A percentile compares a stretch with the other conserved stretches of the same genome.
phyloP scores from a whole-genome alignment of 202 grass and related monocot species.

The Bolboschoenoplectus hybrid region DNA sequence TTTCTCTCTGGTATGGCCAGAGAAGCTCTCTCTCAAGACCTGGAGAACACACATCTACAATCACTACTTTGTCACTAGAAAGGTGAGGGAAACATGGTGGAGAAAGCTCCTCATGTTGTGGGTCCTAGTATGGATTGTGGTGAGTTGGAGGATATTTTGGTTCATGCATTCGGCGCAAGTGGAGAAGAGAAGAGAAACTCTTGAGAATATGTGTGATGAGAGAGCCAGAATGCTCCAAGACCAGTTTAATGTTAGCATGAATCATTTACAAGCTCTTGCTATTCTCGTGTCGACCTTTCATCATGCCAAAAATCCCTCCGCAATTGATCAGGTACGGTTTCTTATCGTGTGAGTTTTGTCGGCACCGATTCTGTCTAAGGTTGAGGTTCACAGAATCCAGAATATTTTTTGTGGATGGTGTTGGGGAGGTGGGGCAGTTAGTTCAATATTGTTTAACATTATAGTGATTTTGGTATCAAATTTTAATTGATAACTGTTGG shows the following conservation, averaged over 20 bases:
- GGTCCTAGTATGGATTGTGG: slow-evolving; percentile 42
- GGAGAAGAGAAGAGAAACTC: slow-evolving; percentile 65
- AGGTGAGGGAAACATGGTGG: slow-evolving; percentile 44
- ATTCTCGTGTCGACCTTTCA: slow-evolving; percentile 96
- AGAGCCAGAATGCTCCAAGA: slow-evolving; percentile 96
- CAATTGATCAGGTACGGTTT: slow-evolving; percentile 73
- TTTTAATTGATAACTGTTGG: not conserved
- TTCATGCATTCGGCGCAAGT: slow-evolving; percentile 42
- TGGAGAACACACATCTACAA: slow-evolving; percentile 48
- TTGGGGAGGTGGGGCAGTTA: not conserved
- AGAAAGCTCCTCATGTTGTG: slow-evolving; percentile 52
- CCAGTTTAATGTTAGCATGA: slow-evolving; percentile 99
- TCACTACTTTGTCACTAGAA: slow-evolving; percentile 45
- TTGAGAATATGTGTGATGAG: slow-evolving; percentile 93
- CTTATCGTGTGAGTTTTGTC: not conserved
- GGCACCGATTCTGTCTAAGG: not conserved
- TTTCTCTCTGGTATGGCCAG: slow-evolving; percentile 48
- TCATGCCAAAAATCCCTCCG: slow-evolving; percentile 76
- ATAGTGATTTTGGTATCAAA: not conserved
- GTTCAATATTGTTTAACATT: not conserved
- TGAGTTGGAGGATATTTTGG: slow-evolving; percentile 32
- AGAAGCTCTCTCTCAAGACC: slow-evolving; percentile 56
- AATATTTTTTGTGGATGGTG: not conserved
- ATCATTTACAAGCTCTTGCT: slow-evolving; percentile 94
- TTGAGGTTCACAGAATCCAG: not conserved